phyloP scores from a whole-genome alignment of 805 yeast species.

The Candida germanica region DNA sequence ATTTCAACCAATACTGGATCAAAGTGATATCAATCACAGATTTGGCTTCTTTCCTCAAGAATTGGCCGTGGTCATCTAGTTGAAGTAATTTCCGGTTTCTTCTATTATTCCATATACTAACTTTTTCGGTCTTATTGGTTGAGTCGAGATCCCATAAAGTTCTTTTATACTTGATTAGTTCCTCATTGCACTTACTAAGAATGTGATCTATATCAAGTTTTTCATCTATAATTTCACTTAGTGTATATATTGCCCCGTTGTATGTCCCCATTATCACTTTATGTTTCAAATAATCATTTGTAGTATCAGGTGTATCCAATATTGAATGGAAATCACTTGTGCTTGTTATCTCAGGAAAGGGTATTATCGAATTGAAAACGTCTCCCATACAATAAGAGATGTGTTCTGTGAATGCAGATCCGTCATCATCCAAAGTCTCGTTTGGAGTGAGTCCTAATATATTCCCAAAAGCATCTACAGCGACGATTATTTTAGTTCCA shows the following conservation, averaged over 20 bases:
- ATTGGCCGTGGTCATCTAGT: slow-evolving; percentile 15
- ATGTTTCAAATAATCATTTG: background rate
- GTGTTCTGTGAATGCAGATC: slow-evolving; percentile 5
- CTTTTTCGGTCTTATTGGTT: slow-evolving; percentile 11
- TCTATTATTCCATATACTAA: slow-evolving; percentile 9
- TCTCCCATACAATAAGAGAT: slow-evolving; percentile 25
- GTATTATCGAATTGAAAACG: slow-evolving; percentile 23
- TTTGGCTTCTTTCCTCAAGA: slow-evolving; percentile 7
- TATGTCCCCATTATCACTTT: slow-evolving; percentile 25
- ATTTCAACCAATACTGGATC: slow-evolving; percentile 16
- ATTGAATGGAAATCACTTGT: slow-evolving; percentile 7
- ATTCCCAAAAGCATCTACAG: slow-evolving; percentile 32
- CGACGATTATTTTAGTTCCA: slow-evolving; percentile 7
- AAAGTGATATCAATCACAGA: slow-evolving; percentile 17
- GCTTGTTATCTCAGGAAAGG: slow-evolving; percentile 1
- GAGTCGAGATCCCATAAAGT: slow-evolving; percentile 9
- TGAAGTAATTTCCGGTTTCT: slow-evolving; percentile 13
- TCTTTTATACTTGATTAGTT: slow-evolving; percentile 8
- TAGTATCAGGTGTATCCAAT: slow-evolving; percentile 5
- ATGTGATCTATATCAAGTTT: slow-evolving; percentile 14
- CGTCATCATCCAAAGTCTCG: slow-evolving; percentile 1
- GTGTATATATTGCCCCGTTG: slow-evolving; percentile 24
- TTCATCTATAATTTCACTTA: slow-evolving; percentile 11
- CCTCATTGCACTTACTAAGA: slow-evolving; percentile 16
- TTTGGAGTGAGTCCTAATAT: slow-evolving; percentile 11